phyloP scores from a whole-genome alignment of 768 basidiomycete genomes.

The Coprinopsis sp. region DNA sequence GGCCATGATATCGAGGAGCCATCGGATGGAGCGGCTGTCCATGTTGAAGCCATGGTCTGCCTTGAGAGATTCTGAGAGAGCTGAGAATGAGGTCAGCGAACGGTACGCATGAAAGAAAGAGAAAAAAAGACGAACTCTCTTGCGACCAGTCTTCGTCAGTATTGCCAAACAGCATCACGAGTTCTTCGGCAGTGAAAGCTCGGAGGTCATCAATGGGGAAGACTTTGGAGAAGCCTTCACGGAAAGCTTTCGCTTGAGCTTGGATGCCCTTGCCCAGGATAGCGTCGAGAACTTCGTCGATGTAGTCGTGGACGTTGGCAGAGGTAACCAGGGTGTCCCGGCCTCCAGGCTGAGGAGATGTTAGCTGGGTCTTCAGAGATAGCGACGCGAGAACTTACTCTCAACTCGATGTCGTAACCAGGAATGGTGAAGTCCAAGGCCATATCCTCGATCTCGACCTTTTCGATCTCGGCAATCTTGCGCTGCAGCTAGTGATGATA shows the following conservation, averaged over 20 bases:
- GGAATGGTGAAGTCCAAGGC: slow-evolving; percentile 95
- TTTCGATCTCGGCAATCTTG: slow-evolving; percentile 54
- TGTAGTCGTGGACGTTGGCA: slow-evolving; percentile 86
- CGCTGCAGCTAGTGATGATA: slow-evolving; percentile 38
- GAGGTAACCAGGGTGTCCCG: slow-evolving; percentile 76
- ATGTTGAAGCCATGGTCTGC: slow-evolving; percentile 98
- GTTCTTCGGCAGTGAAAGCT: slow-evolving; percentile 90
- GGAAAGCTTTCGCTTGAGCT: slow-evolving; percentile 85
- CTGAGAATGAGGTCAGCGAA: slow-evolving; percentile 36
- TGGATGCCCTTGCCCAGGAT: slow-evolving; percentile 79
- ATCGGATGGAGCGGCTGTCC: slow-evolving; percentile 86
- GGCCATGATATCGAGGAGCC: slow-evolving; percentile 83
- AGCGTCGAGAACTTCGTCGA: slow-evolving; percentile 80
- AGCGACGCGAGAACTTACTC: slow-evolving; percentile 40
- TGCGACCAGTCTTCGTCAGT: slow-evolving; percentile 95
- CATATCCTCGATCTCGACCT: slow-evolving; percentile 77
- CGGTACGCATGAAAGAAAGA: slow-evolving; percentile 5
- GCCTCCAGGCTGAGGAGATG: slow-evolving; percentile 60
- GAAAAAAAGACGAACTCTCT: slow-evolving; percentile 61
- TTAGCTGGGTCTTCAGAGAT: not conserved
- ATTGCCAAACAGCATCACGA: slow-evolving; percentile 95
- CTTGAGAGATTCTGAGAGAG: slow-evolving; percentile 84
- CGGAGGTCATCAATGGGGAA: slow-evolving; percentile 90
- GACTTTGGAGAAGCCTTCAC: slow-evolving; percentile 92
- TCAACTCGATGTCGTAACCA: slow-evolving; percentile 90